Base-by-base conservation (phyloP, 306 rosid species). In the Vicia sativa region DNA sequence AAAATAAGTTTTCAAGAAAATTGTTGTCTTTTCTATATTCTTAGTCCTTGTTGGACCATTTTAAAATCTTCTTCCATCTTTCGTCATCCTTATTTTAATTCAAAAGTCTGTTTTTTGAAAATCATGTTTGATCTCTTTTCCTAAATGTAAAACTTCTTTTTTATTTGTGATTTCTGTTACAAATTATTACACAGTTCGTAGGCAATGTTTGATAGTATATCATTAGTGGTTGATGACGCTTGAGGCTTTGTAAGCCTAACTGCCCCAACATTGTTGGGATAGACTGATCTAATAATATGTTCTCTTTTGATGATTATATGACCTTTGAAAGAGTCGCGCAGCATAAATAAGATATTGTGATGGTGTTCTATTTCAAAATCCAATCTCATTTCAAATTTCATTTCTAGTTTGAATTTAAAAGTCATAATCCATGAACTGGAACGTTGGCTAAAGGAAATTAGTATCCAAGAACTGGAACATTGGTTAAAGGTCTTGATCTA, bases 331-430 rank as follows among this genome's bases (percentile, higher is more conserved):
- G n/a, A 42, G 74, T 49, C 28, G 26, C 28, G 26, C 55, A 15
- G 14, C 42, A 26, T 4, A 45, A 23, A 25, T 41, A 42, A 19
- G 34, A 29, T 21, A 63, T 38, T 9, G 41, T 34, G 41, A 26
- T 53, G 50, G 28, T 66, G 73, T 54, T 66, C 57, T 46, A 44
- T 14, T 60, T 75, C 54, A 46, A 75, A 66, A 2, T 37, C 49
- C 44, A 7, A 35, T 49, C 65, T 52, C 53, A 50, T 50, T 67
- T 73, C 55, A 58, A 64, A 9, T 79, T 63, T 16, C 54, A 48
- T 34, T 41, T 68, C 59, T 37, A 76, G 50, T 43, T 61, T 63
- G 66, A 34, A 34, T 7, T 34, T 6, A 34, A 34, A 34, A 7
- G 38, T 34, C 9, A 68, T 21, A 16, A 37, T 71, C 58, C 63